Evolutionary conservation across 2,329 filamentous ascomycete genomes (phyloP), one percentile per base, ranked within the genome.

Genomic region (Aureobasidium vineae): DNA sequence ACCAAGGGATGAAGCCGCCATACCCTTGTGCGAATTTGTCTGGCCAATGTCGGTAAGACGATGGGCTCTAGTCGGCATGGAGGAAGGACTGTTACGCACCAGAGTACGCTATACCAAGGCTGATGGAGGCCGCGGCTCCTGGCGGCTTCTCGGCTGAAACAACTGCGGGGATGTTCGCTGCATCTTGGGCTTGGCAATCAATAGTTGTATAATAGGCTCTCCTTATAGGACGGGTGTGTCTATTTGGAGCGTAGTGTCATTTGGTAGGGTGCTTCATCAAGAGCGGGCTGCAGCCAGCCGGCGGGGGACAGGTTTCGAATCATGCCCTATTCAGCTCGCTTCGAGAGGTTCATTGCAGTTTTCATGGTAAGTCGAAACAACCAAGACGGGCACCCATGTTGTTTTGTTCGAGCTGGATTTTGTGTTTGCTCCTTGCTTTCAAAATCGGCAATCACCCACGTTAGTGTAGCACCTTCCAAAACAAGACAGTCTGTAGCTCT

Each of bases 91-190:
- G 56, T n/a, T 45, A 60, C 41, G 33, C 36, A 33, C 19, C 11
- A 41, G 19, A 56, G 23, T 11, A 15, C 36, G 53, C 36, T 28
- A 56, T 56, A 56, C 36, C 53, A 56, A 41, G 53, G 15, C 26
- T 45, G 54, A 45, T 13, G 19, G 40, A 56, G 36, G 40, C 40
- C 40, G 54, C 38, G 54, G 54, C 23, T 21, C n/a, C 21, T n/a
- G 54, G 19, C 5, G 43, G 57, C 57, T 60, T 40, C 28, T 61
- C 57, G 41, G 57, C 36, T 49, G 57, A 49, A 61, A 61, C 57
- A 49, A 36, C 11, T 61, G 57, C 31, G 57, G 57, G 57, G 41
- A 49, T 45, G 33, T 36, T 23, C n/a, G 40, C 57, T 49, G 4
- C 49, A 49, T 36, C 43, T 49, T 16, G 31, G 15, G 16, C 57